Conservation (phyloP, 2,329 filamentous ascomycete genomes). For the Ceratocystis cacaofunesta region DNA sequence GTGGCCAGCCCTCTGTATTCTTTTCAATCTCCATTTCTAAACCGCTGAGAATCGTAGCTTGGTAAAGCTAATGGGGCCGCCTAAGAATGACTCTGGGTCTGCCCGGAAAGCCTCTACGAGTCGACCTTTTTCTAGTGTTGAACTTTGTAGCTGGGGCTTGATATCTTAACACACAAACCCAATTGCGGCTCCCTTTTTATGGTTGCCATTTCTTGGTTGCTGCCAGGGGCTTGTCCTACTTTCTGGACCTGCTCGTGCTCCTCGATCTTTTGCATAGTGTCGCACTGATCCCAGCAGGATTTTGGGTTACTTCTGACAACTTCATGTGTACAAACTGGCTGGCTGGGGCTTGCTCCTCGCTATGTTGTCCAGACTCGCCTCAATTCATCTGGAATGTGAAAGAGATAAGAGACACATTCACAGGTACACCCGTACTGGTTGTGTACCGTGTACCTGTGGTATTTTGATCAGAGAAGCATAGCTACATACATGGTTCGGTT, state of each 20-base stretch:
- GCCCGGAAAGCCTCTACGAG: too few species aligned
- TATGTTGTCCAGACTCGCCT: neutral
- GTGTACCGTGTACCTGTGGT: neutral
- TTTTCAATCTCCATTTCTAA: too few species aligned
- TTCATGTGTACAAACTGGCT: neutral
- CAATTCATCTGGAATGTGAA: neutral
- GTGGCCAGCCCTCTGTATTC: too few species aligned
- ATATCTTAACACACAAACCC: too few species aligned
- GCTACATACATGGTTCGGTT: neutral
- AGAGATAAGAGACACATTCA: neutral
- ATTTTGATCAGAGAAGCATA: neutral
- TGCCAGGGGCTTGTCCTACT: neutral
- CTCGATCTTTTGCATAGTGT: neutral
- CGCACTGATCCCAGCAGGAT: neutral
- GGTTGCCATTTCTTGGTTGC: neutral
- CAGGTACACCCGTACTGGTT: neutral
- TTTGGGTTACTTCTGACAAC: neutral
- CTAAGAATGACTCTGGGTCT: too few species aligned
- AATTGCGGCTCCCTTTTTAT: neutral
- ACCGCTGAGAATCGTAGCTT: too few species aligned
- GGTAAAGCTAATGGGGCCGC: too few species aligned
- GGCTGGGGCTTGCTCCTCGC: neutral
- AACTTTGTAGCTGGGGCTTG: neutral
- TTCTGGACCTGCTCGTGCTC: neutral
- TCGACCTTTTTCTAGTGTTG: neutral